phyloP scores from a whole-genome alignment of 371 early-diverging fungal genomes.

The Smittium culicis region DNA sequence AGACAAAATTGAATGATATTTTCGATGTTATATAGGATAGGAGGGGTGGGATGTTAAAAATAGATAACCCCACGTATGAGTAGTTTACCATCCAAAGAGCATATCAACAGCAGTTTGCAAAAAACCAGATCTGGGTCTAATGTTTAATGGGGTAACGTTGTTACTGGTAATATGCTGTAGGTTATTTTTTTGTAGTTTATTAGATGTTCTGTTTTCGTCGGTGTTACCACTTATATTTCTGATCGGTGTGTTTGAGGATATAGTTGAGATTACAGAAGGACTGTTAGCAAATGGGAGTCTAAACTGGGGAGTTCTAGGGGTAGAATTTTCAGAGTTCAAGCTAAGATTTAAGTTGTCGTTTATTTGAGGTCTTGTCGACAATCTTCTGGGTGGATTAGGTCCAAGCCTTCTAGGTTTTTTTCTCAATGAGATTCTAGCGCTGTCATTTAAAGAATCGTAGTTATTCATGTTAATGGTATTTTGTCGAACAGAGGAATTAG shows the following conservation, averaged over 20 bases:
- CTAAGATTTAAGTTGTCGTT: background rate
- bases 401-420: background rate
- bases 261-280: background rate
- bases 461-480: background rate
- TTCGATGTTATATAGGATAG: too few species aligned
- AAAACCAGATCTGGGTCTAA: background rate
- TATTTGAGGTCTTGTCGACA: background rate
- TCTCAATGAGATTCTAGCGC: background rate
- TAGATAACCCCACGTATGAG: too few species aligned
- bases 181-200: background rate
- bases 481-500: background rate
- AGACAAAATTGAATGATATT: too few species aligned
- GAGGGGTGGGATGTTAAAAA: too few species aligned
- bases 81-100: constrained; percentile 5
- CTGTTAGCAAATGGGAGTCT: background rate
- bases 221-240: too few species aligned
- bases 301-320: too few species aligned
- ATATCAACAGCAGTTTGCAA: background rate
- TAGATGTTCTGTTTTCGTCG: background rate
- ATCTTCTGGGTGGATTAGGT: background rate
- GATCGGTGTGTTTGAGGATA: too few species aligned
- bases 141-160: background rate
- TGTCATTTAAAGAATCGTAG: background rate
- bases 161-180: background rate
- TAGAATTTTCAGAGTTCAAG: background rate